Base-by-base conservation (phyloP, 257 asterid species). In the Plectranthus barbatus region DNA sequence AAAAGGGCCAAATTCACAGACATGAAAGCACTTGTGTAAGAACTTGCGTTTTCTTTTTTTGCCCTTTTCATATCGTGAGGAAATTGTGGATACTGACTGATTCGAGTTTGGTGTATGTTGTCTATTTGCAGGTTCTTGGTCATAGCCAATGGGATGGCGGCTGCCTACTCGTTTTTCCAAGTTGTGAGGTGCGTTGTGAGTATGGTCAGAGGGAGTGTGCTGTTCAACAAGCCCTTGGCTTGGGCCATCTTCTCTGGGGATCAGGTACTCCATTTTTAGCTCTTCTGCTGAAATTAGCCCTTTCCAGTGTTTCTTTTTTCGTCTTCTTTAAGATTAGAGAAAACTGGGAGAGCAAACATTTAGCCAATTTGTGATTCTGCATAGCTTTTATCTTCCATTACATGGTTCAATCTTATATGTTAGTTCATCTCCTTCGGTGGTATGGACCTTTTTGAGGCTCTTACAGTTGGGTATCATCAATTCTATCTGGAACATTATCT, bases 221-320 rank as follows among this genome's bases (percentile, higher is more conserved):
- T 94, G 18, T 90, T 86, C 84, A 87, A 71, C 75, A 94, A 84
- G 74, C 89, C 97, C 56, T 70, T 94, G 77, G 99, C 99, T 71
- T 94, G 97, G 99, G 91, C 75, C 74, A 83, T 94, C 68, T 94
- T 94, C 83, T 90, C 97, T 70, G 96, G 95, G 51, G 99, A 94
- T 74, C 99, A 94, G 96, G 99, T 94, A 6, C 40, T 17, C 3
- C 21, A 26, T 9, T 42, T 41, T 62, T 18, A 45, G 17, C 41
- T 41, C 17, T 54, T 49, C 14, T 52, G 53, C 60, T 57, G 31
- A 26, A 5, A 1, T 26, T 26, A 26, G n/a, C n/a, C n/a, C n/a
- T n/a, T 26, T 26, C 5, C 2, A 26, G 31, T 26, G 31, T 26
- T 26, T 26, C 31, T 26, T 26, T 26, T 26, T n/a, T n/a, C n/a